phyloP scores from a whole-genome alignment of 2,329 filamentous ascomycete genomes.

The Knufia petricola region DNA sequence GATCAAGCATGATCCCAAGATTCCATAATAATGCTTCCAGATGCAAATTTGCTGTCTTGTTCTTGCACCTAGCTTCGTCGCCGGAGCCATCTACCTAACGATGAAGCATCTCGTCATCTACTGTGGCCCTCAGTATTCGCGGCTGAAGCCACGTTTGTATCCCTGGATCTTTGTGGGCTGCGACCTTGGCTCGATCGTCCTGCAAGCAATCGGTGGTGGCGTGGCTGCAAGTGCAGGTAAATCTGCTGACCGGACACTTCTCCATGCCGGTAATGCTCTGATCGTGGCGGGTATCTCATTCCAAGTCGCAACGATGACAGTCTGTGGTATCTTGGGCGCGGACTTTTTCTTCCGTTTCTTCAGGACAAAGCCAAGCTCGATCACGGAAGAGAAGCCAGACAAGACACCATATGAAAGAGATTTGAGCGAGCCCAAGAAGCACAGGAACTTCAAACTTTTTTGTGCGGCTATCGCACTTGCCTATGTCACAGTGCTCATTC shows the following conservation, averaged over 20 bases:
- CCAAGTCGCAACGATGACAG: slow-evolving; percentile 43
- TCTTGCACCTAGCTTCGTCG: slow-evolving; percentile 47
- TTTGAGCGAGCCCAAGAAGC: slow-evolving; percentile 11
- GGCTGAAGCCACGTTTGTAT: slow-evolving; percentile 41
- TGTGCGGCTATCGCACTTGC: slow-evolving; percentile 23
- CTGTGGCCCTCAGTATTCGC: slow-evolving; percentile 42
- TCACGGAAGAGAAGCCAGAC: slow-evolving; percentile 25
- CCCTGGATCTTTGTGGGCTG: slow-evolving; percentile 52
- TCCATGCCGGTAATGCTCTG: slow-evolving; percentile 43
- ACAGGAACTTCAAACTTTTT: slow-evolving; percentile 17
- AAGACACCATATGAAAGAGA: slow-evolving; percentile 12
- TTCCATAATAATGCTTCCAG: slow-evolving; percentile 24
- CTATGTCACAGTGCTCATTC: slow-evolving; percentile 33
- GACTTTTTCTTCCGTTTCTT: slow-evolving; percentile 36
- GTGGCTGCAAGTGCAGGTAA: slow-evolving; percentile 42
- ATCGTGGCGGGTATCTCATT: slow-evolving; percentile 50
- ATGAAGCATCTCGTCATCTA: slow-evolving; percentile 49
- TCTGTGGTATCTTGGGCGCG: slow-evolving; percentile 28
- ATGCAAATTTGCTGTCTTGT: slow-evolving; percentile 47
- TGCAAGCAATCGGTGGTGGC: slow-evolving; percentile 50
- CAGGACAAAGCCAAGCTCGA: slow-evolving; percentile 19
- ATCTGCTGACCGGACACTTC: slow-evolving; percentile 26
- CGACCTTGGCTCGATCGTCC: slow-evolving; percentile 48
- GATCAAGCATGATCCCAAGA: slow-evolving; percentile 43
- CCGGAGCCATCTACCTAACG: slow-evolving; percentile 47